Evolutionary conservation across 768 basidiomycete genomes (phyloP), one percentile per base, ranked within the genome.

Genomic region (Kwoniella dendrophila): DNA sequence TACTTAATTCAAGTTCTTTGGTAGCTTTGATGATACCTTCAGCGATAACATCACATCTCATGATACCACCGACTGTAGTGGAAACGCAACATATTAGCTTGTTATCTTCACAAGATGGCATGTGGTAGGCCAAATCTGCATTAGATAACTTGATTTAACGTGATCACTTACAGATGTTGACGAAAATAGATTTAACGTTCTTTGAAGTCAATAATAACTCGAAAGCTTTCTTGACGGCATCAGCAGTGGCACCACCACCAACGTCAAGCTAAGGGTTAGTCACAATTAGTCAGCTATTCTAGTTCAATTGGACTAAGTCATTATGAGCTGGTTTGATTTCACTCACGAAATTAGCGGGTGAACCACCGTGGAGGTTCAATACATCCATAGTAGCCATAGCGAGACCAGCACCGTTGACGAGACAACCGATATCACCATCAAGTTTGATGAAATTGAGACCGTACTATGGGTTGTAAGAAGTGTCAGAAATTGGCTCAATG

Each of bases 381-480:
- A 98, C 95, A 74, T 99, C 96, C 96, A 99, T 98, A 58, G 96
- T 99, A 36, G 96, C 96, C 96, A 99, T 99, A 52, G 96, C 96
- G 64, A 99, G 83, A 74, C 96, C 96, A 53, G 96, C 96, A 73
- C 96, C 96, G 72, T 99, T 99, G 65, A 99, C 96, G 54, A 99
- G 83, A 82, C 96, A 99, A 29, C 96, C 96, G 63, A 99, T 87
- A 80, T 85, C 90, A 30, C 96, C 96, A 75, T 99, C 96, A 44
- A 99, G 88, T 82, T 99, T 97, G 84, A 98, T 98, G 80, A 97
- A 98, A 83, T 94, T 97, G 75, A 99, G 84, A 77, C 90, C 88
- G 65, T 90, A 90, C 79, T 72, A 41, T 1, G 10, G 18, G 18
- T n/a, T 20, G 41, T n/a, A 44, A 26, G 7, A 18, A n/a, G 10